phyloP scores from a whole-genome alignment of 148 eudicot genomes.

The Fallopia convolvulus region DNA sequence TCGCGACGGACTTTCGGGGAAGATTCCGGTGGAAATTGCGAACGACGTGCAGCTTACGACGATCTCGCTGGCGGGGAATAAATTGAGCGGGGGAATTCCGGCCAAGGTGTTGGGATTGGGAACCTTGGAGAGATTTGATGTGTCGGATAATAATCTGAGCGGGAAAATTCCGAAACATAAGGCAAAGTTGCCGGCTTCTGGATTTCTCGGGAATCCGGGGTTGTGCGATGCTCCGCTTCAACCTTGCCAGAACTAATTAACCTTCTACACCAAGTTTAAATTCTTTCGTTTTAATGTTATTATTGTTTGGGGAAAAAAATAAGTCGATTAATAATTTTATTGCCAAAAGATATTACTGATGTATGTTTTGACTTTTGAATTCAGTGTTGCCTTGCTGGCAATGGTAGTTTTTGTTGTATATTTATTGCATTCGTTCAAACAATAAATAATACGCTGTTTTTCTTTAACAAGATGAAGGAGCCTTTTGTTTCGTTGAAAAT shows the following conservation, averaged over 20 bases:
- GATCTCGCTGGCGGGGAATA: constrained; percentile 38
- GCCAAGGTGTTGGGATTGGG: constrained; percentile 35
- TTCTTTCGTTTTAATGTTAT: not conserved
- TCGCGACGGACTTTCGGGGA: constrained; percentile 28
- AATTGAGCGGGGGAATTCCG: constrained; percentile 50
- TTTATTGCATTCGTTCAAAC: not conserved
- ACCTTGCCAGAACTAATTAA: constrained; percentile 26
- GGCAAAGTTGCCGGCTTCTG: constrained; percentile 41
- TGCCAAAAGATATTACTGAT: not conserved
- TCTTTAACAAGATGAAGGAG: too few relatives aligned
- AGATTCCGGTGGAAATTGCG: constrained; percentile 48
- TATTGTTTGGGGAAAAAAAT: not conserved
- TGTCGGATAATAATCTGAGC: constrained; percentile 48
- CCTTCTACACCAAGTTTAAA: not conserved
- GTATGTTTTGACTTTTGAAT: not conserved
- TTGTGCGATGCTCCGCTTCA: constrained; percentile 80
- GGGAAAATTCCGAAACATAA: constrained; percentile 66
- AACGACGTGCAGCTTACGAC: constrained; percentile 33
- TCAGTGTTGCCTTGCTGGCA: not conserved
- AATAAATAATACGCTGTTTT: not conserved
- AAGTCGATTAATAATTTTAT: not conserved
- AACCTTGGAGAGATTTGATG: constrained; percentile 39
- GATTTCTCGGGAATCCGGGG: constrained; percentile 51
- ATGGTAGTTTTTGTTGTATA: not conserved
- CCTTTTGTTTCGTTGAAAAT: too few relatives aligned